Conservation (phyloP, 2,329 filamentous ascomycete species). For the Ampelomyces quisqualis region DNA sequence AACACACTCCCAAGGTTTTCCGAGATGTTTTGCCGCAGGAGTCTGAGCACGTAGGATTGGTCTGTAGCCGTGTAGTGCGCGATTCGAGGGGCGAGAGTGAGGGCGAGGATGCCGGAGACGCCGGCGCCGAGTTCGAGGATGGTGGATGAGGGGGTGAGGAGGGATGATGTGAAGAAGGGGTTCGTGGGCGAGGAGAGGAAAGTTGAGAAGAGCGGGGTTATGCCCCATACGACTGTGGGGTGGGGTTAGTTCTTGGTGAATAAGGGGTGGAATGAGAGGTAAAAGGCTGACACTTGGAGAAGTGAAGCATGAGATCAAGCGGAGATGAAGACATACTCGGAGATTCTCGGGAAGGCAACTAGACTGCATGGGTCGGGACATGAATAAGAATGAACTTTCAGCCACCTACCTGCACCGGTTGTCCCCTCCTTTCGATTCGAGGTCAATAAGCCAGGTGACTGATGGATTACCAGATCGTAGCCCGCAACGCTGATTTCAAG, state of each 20-base stretch:
- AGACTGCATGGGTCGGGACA: too few relatives aligned
- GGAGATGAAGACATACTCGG: neutral
- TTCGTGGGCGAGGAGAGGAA: slow-evolving; percentile 71
- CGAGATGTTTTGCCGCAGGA: slow-evolving; percentile 74
- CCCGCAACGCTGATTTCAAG: slow-evolving; percentile 69
- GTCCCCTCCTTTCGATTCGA: slow-evolving; percentile 73
- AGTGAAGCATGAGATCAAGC: neutral
- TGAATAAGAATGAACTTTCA: too few relatives aligned
- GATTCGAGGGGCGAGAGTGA: slow-evolving; percentile 65
- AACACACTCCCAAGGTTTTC: slow-evolving; percentile 53
- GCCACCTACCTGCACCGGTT: slow-evolving; percentile 66
- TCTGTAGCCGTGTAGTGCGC: slow-evolving; percentile 76
- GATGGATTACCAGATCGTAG: slow-evolving; percentile 72
- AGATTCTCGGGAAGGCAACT: too few relatives aligned
- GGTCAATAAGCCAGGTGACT: slow-evolving; percentile 79
- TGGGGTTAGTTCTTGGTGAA: neutral
- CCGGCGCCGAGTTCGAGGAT: slow-evolving; percentile 87
- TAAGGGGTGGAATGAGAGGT: too few relatives aligned
- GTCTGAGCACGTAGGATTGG: slow-evolving; percentile 77
- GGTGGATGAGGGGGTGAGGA: slow-evolving; percentile 58
- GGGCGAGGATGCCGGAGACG: slow-evolving; percentile 75
- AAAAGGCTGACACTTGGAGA: neutral
- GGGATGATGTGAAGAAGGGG: slow-evolving; percentile 58
- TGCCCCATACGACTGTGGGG: slow-evolving; percentile 79
- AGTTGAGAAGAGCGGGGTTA: slow-evolving; percentile 77